These are phyloP conservation scores for Aspergillus tanneri DNA, from an alignment of 2,329 filamentous ascomycete genomes.

Conservation along the genomic window DNA sequence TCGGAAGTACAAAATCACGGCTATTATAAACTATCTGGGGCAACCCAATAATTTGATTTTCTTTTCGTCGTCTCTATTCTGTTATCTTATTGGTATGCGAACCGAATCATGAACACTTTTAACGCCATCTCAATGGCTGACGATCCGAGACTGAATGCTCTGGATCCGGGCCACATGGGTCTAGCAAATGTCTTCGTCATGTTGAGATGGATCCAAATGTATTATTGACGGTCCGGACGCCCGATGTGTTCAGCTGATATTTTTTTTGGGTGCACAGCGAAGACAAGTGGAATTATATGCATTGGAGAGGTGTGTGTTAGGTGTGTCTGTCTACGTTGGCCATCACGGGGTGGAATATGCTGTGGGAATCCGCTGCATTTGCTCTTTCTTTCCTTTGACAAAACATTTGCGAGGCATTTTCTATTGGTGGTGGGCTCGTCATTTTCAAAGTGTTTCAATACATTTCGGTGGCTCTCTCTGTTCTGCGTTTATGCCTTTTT, in stretches of 20 bases:
- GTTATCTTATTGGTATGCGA: conserved; percentile 8
- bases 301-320: conserved; percentile 8
- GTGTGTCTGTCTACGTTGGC: conserved; percentile 14
- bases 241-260: not conserved
- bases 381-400: conserved; percentile 4
- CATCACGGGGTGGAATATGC: conserved; percentile 17
- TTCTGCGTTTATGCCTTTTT: conserved; percentile 20
- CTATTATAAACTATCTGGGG: conserved; percentile 37
- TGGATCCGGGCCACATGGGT: not conserved
- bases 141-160: not conserved
- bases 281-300: conserved; percentile 10
- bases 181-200: not conserved
- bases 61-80: conserved; percentile 16
- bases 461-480: conserved; percentile 23
- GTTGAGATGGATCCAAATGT: not conserved
- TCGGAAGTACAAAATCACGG: conserved; percentile 20
- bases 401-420: conserved; percentile 10
- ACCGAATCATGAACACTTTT: conserved; percentile 7
- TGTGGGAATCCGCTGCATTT: conserved; percentile 23
- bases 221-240: not conserved
- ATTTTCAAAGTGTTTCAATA: conserved; percentile 13
- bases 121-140: not conserved
- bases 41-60: conserved; percentile 35
- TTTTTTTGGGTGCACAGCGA: not conserved
- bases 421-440: conserved; percentile 9